A percentile compares a stretch with the other conserved stretches of the same genome.
These are phyloP conservation scores for Apiospora kogelbergensis DNA, from an alignment of 2,329 filamentous ascomycete genomes.

Conservation along the genomic window DNA sequence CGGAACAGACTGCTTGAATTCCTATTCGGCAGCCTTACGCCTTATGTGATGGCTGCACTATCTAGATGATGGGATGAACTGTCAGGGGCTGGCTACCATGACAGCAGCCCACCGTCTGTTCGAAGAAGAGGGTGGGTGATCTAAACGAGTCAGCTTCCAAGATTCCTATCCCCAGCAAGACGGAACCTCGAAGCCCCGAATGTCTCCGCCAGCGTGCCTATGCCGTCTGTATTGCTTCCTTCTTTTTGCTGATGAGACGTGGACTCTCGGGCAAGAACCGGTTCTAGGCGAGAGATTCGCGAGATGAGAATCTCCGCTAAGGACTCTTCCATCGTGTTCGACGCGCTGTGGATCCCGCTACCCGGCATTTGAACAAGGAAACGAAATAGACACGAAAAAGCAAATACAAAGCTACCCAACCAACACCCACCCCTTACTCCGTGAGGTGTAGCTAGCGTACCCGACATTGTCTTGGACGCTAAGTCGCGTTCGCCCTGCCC, in stretches of 20 bases:
- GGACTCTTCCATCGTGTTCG: neutral
- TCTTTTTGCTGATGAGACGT: too few species aligned
- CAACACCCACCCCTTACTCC: neutral
- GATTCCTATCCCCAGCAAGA: neutral
- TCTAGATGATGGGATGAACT: neutral
- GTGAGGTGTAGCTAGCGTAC: neutral
- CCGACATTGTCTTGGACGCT: neutral
- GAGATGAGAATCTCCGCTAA: neutral
- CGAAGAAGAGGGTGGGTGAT: neutral
- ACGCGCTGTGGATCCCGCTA: neutral
- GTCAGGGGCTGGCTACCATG: neutral
- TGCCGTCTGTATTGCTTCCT: neutral
- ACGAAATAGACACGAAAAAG: neutral
- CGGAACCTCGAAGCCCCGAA: neutral
- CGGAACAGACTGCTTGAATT: neutral
- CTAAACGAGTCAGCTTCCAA: neutral
- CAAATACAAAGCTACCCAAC: neutral
- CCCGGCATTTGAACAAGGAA: neutral
- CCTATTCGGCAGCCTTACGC: neutral
- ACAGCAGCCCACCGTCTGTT: too few species aligned
- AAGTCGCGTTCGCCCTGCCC: neutral
- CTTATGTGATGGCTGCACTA: neutral
- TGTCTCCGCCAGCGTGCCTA: neutral
- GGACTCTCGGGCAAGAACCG: neutral
- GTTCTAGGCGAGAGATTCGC: neutral